Evolutionary conservation across 2,329 filamentous ascomycete species (phyloP).

Genomic region (Exserohilum turcica): DNA sequence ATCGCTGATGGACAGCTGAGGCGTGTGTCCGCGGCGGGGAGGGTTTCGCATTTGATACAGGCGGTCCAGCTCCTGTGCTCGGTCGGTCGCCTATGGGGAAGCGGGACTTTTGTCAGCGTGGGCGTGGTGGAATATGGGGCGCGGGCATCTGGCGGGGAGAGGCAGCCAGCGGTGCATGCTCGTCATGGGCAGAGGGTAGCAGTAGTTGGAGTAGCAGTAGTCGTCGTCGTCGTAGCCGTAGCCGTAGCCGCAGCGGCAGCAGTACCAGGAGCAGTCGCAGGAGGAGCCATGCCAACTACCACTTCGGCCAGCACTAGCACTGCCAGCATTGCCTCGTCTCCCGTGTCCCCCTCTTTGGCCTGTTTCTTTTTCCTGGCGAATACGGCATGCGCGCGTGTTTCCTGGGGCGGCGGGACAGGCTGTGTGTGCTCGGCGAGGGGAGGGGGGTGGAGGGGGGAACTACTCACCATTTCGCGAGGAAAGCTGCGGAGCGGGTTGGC

Average conservation of each 20-base stretch:
- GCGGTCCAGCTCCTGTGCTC: constrained; percentile 54
- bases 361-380: neutral
- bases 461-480: constrained; percentile 34
- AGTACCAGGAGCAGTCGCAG: neutral
- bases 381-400: neutral
- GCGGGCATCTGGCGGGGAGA: constrained; percentile 12
- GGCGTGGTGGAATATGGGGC: constrained; percentile 7
- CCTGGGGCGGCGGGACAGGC: neutral
- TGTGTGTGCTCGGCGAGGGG: neutral
- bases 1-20: constrained; percentile 76
- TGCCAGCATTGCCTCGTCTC: no score
- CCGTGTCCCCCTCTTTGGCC: neutral
- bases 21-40: constrained; percentile 61
- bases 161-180: no score
- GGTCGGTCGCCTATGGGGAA: constrained; percentile 43
- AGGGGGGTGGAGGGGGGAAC: neutral
- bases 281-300: neutral
- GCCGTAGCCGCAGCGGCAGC: neutral
- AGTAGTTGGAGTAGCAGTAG: no score
- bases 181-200: no score
- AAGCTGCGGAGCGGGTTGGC: constrained; percentile 22
- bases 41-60: constrained; percentile 59
- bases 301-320: no score
- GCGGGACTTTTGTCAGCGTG: constrained; percentile 35
- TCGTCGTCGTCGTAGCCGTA: neutral